Evolutionary conservation across 352 stramenopile species (phyloP), one percentile per base, ranked within the genome.

Genomic region (Thalassiosira oceanica): DNA sequence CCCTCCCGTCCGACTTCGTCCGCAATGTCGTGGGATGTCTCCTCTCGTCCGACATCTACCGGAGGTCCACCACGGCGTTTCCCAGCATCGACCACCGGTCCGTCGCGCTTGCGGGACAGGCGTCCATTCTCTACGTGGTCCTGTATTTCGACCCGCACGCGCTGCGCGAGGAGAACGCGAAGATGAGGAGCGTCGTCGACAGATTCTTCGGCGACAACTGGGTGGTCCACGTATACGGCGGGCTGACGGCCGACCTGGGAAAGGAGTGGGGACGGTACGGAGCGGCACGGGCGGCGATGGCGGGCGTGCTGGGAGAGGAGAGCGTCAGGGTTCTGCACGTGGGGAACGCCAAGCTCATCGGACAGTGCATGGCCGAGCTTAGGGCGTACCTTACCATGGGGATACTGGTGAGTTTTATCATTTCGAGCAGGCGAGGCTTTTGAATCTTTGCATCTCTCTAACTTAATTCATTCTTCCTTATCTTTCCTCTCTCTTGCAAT

Each of bases 191-290:
- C 75, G 95, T 97, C 53, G 94, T 97, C 2, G 94, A 98, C 78
- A 92, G 93, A 18, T 93, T 96, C 67, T 98, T 98, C 66, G 94
- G 95, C 63, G 94, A 98, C 78, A 98, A 97, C 83, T 98, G 96
- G 61, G 95, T 98, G 49, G 75, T 98, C 43, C 74, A 78, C 10
- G 42, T 88, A 0, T 73, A 76, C 26, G 89, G 92, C 29, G 94
- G 94, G 20, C 84, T 94, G 10, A 90, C 96, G 15, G 93, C 94
- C 0, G 94, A 98, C 72, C 70, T 98, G 7, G 94, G 85, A 48
- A 50, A 96, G 27, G 94, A 97, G 58, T 98, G 94, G 94, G 87
- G 80, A 1, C 76, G 86, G 21, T 97, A 97, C 64, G 85, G 86
- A 0, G 93, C 94, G 0, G 94, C 94, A 1, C 86, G 86, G 11